Evolutionary conservation across 805 yeast species (phyloP), one percentile per base, ranked within the genome.

Genomic region (Myxozyma neotropica): DNA sequence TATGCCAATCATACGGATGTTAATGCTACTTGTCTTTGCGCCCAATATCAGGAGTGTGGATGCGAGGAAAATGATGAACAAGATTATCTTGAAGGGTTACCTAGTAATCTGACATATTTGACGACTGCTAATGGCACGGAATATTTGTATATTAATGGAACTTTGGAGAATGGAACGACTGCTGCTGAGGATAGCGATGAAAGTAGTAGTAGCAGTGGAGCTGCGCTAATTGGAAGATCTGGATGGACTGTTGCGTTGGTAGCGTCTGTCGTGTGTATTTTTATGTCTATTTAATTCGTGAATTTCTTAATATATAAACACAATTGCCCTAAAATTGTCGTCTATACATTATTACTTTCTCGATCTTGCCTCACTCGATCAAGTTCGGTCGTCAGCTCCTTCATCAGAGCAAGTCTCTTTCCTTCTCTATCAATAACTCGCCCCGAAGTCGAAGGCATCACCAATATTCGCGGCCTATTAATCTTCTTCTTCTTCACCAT

Each of bases 381-480:
- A 4, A 46, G 40, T 38, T 40, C 57, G 10, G 17, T 29, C 1
- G 71, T 71, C 55, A 86, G 65, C 12, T 71, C 70, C 13, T 68
- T 66, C 90, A 90, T 86, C 17, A 80, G 63, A 3, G 57, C 66
- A 52, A 82, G 67, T 67, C 84, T 84, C 40, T 76, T 78, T 0
- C 72, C 74, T 57, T 74, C 74, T 29, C 77, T 73, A 68, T 83
- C 79, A 7, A 77, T 76, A 7, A 85, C 92, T 6, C 88, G 71
- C 1, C 93, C 93, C 4, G 90, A 85, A 0, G 92, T 86, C 46
- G 84, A 84, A 1, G 92, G 91, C 27, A 86, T 78, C 4, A 87
- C 90, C 70, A 78, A 84, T 0, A 83, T 70, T 4, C 68, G 58
- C n/a, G 71, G 64, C 13, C 17, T 38, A 27, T 58, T 26, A 46